These are phyloP conservation scores for Diaporthe destruens DNA, from an alignment of 2,329 filamentous ascomycete genomes.

Conservation along the genomic window DNA sequence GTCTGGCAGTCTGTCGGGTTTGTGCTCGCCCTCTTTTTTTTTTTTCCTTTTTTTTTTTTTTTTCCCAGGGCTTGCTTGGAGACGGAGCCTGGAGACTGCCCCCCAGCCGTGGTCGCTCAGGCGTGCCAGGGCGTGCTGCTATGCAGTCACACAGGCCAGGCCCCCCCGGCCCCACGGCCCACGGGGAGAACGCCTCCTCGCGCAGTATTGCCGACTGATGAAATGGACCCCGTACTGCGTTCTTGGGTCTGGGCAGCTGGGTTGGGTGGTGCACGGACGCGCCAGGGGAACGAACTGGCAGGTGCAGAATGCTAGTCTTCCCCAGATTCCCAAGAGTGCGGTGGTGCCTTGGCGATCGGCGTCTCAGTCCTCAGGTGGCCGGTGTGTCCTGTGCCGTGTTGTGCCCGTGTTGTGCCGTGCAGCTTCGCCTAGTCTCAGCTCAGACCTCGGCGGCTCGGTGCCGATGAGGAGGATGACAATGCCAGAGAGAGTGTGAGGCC, in stretches of 20 bases:
- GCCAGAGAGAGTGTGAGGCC: neutral
- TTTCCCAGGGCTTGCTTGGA: no score
- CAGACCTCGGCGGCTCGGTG: neutral
- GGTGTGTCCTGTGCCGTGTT: slow-evolving; percentile 2
- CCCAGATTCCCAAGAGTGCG: slow-evolving; percentile 21
- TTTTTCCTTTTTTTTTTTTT: neutral
- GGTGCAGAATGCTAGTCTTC: slow-evolving; percentile 2
- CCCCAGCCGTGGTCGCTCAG: no score
- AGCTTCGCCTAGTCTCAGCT: neutral
- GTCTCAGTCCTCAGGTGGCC: neutral
- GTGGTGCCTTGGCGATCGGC: slow-evolving; percentile 18
- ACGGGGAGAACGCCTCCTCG: neutral
- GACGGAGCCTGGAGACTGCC: no score
- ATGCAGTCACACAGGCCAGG: neutral
- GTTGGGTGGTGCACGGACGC: slow-evolving; percentile 9
- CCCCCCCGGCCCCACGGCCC: neutral
- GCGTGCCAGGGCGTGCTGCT: neutral
- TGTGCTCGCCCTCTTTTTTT: no score
- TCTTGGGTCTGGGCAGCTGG: no score
- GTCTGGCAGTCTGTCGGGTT: slow-evolving; percentile 4
- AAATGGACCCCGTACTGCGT: neutral
- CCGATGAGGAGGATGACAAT: neutral
- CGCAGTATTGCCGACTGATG: neutral
- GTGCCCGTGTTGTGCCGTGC: neutral
- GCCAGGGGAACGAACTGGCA: neutral